A percentile compares a stretch with the other conserved stretches of the same genome.
These are phyloP conservation scores for Fistulina hepatica DNA, from an alignment of 1,284 basidiomycete genomes.

Conservation along the genomic window DNA sequence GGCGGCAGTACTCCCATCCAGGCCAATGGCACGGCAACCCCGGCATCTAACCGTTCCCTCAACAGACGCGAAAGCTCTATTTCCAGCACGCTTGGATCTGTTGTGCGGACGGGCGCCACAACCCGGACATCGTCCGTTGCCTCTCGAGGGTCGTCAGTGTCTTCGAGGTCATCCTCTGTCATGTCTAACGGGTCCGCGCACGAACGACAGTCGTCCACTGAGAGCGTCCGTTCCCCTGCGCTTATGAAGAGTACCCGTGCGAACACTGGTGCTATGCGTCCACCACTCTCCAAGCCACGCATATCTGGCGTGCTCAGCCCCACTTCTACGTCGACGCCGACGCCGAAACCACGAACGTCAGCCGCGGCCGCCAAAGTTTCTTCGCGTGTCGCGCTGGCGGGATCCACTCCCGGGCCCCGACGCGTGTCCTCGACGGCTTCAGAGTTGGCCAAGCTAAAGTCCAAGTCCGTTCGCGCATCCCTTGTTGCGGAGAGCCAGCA, in stretches of 20 bases:
- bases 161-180: conserved; percentile 41
- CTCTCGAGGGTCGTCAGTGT: no score
- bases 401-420: no score
- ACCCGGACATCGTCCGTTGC: no score
- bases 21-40: conserved; percentile 27
- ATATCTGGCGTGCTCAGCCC: background rate
- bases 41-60: no score
- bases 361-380: conserved; percentile 12
- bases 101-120: no score
- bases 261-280: background rate
- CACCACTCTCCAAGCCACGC: background rate
- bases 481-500: background rate
- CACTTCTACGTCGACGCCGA: background rate
- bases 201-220: conserved; percentile 22
- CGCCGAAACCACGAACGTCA: conserved; percentile 17
- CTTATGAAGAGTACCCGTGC: conserved; percentile 38
- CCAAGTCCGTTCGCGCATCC: no score
- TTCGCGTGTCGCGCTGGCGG: conserved; percentile 5
- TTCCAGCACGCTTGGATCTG: conserved; percentile 38
- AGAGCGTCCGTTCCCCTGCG: conserved; percentile 20
- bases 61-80: conserved; percentile 44
- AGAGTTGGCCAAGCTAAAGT: conserved; percentile 11
- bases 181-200: conserved; percentile 36
- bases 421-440: conserved; percentile 11
- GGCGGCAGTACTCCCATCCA: conserved; percentile 50